phyloP scores from a whole-genome alignment of 441 rosid genomes.

The Pelargonium citronellum region DNA sequence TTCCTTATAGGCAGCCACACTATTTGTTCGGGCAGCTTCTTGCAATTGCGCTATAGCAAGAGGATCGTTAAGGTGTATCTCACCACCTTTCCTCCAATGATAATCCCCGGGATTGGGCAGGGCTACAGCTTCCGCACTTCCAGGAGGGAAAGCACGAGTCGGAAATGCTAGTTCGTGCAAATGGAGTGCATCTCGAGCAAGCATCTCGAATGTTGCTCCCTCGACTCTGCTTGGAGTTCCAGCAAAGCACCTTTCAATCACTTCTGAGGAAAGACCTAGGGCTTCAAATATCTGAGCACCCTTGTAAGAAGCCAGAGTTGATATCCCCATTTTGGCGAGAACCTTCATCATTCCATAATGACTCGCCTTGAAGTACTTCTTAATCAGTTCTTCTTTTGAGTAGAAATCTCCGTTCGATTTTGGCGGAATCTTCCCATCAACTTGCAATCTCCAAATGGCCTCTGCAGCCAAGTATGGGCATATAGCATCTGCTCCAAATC shows the following conservation, averaged over 20 bases:
- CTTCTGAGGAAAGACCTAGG: slow-evolving; percentile 93
- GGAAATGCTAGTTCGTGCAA: slow-evolving; percentile 97
- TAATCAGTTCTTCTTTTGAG: slow-evolving; percentile 81
- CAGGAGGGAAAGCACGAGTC: slow-evolving; percentile 59
- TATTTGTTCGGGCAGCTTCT: slow-evolving; percentile 89
- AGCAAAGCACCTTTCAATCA: slow-evolving; percentile 92
- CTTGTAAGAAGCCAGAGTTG: slow-evolving; percentile 97
- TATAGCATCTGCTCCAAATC: slow-evolving; percentile 97
- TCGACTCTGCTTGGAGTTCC: slow-evolving; percentile 99
- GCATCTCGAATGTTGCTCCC: slow-evolving; percentile 99
- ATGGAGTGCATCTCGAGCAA: slow-evolving; percentile 78
- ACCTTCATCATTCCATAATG: slow-evolving; percentile 99
- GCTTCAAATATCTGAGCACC: slow-evolving; percentile 99
- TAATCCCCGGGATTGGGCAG: slow-evolving; percentile 95
- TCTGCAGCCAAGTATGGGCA: slow-evolving; percentile 94
- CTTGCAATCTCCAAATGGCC: slow-evolving; percentile 84
- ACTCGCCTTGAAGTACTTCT: slow-evolving; percentile 96
- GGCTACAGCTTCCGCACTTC: slow-evolving; percentile 96
- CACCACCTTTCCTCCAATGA: slow-evolving; percentile 99
- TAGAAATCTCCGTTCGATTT: slow-evolving; percentile 77
- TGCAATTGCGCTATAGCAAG: slow-evolving; percentile 94
- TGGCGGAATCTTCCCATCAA: slow-evolving; percentile 95
- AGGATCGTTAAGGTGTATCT: slow-evolving; percentile 97
- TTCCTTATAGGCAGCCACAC: slow-evolving; percentile 91
- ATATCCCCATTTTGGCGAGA: slow-evolving; percentile 99